These are phyloP conservation scores for Fomitopsis pulvina DNA, from an alignment of 768 basidiomycete species.

Conservation along the genomic window DNA sequence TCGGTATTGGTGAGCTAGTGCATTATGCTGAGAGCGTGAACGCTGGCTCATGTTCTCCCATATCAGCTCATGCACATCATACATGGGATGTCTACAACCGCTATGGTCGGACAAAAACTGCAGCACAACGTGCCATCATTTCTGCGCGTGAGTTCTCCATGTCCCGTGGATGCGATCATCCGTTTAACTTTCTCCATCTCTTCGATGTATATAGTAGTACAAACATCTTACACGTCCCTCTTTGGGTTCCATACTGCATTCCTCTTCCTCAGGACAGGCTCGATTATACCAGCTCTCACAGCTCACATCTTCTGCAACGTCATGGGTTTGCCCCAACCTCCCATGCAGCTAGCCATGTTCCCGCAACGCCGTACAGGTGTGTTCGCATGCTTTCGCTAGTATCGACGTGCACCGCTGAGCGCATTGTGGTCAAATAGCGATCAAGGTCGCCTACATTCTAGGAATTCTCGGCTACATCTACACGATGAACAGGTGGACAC, in stretches of 20 bases:
- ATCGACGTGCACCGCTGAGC: no score
- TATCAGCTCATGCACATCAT: constrained; percentile 85
- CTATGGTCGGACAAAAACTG: constrained; percentile 60
- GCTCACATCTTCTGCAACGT: constrained; percentile 92
- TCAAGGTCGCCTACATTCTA: constrained; percentile 45
- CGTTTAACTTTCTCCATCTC: background rate
- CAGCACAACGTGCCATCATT: constrained; percentile 55
- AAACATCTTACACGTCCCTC: constrained; percentile 84
- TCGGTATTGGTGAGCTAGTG: constrained; percentile 79
- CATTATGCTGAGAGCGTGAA: background rate
- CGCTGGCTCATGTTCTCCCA: background rate
- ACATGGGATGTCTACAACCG: constrained; percentile 80
- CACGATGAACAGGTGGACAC: constrained; percentile 49
- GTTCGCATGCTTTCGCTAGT: constrained; percentile 18
- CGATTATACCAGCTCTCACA: constrained; percentile 67
- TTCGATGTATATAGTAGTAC: constrained; percentile 53
- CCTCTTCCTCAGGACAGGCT: constrained; percentile 82
- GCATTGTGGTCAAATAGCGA: constrained; percentile 32
- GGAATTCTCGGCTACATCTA: constrained; percentile 56
- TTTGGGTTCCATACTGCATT: constrained; percentile 88
- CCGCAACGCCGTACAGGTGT: constrained; percentile 46
- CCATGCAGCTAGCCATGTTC: constrained; percentile 45
- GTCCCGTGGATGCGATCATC: background rate
- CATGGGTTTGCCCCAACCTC: constrained; percentile 81
- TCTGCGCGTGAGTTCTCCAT: constrained; percentile 38